phyloP scores from a whole-genome alignment of 257 asterid species.

The Gynochthodes officinalis region DNA sequence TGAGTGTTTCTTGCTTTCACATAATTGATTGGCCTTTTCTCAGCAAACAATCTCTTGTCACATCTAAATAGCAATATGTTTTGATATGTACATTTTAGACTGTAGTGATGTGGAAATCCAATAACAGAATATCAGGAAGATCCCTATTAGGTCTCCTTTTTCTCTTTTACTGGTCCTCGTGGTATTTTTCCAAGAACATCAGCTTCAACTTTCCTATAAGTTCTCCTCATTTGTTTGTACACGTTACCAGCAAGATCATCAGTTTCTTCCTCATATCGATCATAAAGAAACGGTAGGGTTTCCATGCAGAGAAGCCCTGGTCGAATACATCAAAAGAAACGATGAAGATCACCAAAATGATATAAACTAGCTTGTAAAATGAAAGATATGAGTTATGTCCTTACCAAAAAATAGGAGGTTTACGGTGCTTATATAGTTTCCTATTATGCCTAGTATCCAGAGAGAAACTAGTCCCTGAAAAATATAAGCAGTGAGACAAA shows the following conservation, averaged over 20 bases:
- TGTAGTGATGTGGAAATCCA: slow-evolving; percentile 12
- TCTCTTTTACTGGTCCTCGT: slow-evolving; percentile 30
- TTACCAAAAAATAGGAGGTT: slow-evolving; percentile 61
- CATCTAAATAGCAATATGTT: neutral
- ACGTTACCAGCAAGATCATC: slow-evolving; percentile 37
- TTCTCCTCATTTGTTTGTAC: slow-evolving; percentile 25
- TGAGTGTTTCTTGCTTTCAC: neutral
- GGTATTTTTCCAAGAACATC: slow-evolving; percentile 44
- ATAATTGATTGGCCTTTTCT: slow-evolving; percentile 6
- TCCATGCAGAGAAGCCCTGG: slow-evolving; percentile 48
- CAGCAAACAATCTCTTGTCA: neutral
- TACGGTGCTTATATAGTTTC: slow-evolving; percentile 47
- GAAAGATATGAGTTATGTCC: neutral
- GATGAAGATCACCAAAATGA: neutral
- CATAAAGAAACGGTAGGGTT: slow-evolving; percentile 49
- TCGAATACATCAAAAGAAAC: slow-evolving; percentile 9
- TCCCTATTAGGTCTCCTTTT: slow-evolving; percentile 16
- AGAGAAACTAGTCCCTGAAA: slow-evolving; percentile 43
- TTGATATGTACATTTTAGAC: neutral
- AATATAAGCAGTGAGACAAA: slow-evolving; percentile 3
- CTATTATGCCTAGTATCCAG: slow-evolving; percentile 43
- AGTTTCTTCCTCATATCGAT: slow-evolving; percentile 48
- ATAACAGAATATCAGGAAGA: neutral
- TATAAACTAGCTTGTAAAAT: neutral
- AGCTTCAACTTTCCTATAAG: slow-evolving; percentile 32